These are phyloP conservation scores for Ilyonectria sp. DNA, from an alignment of 2,329 filamentous ascomycete genomes.

Conservation along the genomic window DNA sequence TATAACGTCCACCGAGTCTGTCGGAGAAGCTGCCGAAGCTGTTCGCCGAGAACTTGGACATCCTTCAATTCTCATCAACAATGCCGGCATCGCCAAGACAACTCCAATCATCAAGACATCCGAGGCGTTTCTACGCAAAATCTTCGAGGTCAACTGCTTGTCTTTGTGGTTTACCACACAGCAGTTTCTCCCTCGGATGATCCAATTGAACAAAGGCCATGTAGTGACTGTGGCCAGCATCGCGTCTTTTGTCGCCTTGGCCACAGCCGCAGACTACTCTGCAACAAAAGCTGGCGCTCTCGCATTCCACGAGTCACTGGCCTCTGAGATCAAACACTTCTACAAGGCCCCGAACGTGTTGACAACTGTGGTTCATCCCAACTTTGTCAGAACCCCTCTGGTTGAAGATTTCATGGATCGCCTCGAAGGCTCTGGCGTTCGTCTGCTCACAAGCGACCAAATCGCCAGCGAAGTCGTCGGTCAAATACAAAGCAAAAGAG, in stretches of 20 bases:
- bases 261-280: conserved; percentile 76
- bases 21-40: conserved; percentile 58
- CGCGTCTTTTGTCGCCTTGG: conserved; percentile 72
- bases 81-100: conserved; percentile 74
- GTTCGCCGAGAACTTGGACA: conserved; percentile 65
- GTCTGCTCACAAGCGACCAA: conserved; percentile 51
- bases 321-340: conserved; percentile 68
- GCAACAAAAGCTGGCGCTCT: conserved; percentile 76
- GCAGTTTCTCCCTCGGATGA: conserved; percentile 78
- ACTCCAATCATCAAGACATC: conserved; percentile 71
- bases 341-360: conserved; percentile 75
- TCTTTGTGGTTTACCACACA: conserved; percentile 75
- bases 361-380: conserved; percentile 75
- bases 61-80: conserved; percentile 80
- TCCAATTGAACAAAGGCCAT: conserved; percentile 76
- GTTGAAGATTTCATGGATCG: conserved; percentile 50
- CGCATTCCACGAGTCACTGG: conserved; percentile 76
- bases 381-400: conserved; percentile 66
- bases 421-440: conserved; percentile 48
- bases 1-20: conserved; percentile 59
- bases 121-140: conserved; percentile 71
- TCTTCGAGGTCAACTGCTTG: conserved; percentile 79
- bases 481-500: conserved; percentile 60
- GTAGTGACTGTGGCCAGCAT: conserved; percentile 79
- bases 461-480: conserved; percentile 61